Evolutionary conservation across 176 grass and related monocot genomes (phyloP), one percentile per base, ranked within the genome.

Genomic region (Aegilops sharonensis): DNA sequence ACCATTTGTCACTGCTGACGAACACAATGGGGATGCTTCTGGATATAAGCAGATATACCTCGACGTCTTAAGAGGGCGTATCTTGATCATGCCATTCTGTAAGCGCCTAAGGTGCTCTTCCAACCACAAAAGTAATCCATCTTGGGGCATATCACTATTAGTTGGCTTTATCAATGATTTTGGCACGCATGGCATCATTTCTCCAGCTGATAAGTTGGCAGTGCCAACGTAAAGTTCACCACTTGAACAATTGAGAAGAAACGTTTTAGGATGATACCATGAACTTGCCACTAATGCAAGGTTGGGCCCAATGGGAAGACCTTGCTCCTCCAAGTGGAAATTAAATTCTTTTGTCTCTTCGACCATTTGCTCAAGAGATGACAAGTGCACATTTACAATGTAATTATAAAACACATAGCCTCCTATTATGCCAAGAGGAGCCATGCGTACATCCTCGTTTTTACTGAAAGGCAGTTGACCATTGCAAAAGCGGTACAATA

Each of bases 401-500:
- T 90, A 84, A 67, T 85, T 27, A 84, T 94, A 96, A 72, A 96
- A 89, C 10, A 81, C 80, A 83, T 99, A 99, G 21, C 97, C 97
- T 52, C 97, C 97, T 78, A 99, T 94, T 67, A 99, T 85, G 11
- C 97, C 94, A 73, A 89, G 68, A 61, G 79, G 81, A 42, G 84
- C 83, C 64, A 90, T 68, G 48, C 9, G 32, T 73, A 67, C 29
- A 62, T 78, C 87, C 85, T 87, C 68, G 21, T 83, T 34, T 10
- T 56, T 24, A 57, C 54, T 68, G 50, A 86, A 74, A 52, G 94
- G 93, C 36, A 89, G 78, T 64, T 99, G 97, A 82, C 94, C 97
- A 81, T 99, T 95, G 84, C 97, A 99, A 75, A 96, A 86, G 43
- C 94, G 94, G 89, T 96, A 99, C 54, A 99, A 42, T 42, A 99